Percentiles rank a stretch among this genome's conserved stretches.
Evolutionary conservation across 768 basidiomycete genomes (phyloP).

Genomic region (Boletus rufocinnamomeus): DNA sequence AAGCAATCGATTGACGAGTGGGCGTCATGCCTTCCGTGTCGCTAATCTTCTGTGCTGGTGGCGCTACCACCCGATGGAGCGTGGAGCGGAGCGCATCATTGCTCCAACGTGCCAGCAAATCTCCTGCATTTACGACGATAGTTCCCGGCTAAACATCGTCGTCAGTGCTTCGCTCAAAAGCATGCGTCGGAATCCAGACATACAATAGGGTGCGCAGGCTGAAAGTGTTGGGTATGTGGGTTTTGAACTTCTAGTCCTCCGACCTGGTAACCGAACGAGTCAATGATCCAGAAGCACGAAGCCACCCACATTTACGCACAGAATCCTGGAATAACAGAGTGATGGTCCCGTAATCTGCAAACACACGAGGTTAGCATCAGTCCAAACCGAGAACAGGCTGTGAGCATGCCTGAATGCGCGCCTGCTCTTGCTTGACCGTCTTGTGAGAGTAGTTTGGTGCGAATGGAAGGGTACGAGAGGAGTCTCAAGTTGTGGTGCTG

Average conservation of each 20-base stretch:
- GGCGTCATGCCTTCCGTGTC: slow-evolving; percentile 59
- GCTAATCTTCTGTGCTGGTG: slow-evolving; percentile 51
- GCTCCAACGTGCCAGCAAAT: slow-evolving; percentile 81
- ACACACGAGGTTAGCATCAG: not conserved
- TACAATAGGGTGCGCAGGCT: slow-evolving; percentile 78
- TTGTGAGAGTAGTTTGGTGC: slow-evolving; percentile 51
- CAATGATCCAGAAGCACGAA: not conserved
- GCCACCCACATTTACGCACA: slow-evolving; percentile 35
- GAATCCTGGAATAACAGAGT: slow-evolving; percentile 81
- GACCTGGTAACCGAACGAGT: slow-evolving; percentile 43
- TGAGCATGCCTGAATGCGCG: slow-evolving; percentile 65
- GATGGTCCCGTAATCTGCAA: slow-evolving; percentile 76
- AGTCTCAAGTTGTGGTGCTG: slow-evolving; percentile 82
- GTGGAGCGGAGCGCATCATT: slow-evolving; percentile 80
- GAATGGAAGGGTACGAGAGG: slow-evolving; percentile 79
- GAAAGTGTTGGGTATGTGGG: slow-evolving; percentile 69
- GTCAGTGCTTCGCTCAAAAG: slow-evolving; percentile 6
- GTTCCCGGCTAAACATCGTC: slow-evolving; percentile 59
- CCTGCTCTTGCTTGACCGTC: slow-evolving; percentile 81
- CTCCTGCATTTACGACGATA: slow-evolving; percentile 81
- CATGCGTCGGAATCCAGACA: slow-evolving; percentile 25
- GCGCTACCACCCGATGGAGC: slow-evolving; percentile 80
- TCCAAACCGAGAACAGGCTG: not conserved
- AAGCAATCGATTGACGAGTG: slow-evolving; percentile 76
- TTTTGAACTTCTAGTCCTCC: slow-evolving; percentile 84